phyloP scores from a whole-genome alignment of 169 alveolate species.

The Plasmodium yoelii region DNA sequence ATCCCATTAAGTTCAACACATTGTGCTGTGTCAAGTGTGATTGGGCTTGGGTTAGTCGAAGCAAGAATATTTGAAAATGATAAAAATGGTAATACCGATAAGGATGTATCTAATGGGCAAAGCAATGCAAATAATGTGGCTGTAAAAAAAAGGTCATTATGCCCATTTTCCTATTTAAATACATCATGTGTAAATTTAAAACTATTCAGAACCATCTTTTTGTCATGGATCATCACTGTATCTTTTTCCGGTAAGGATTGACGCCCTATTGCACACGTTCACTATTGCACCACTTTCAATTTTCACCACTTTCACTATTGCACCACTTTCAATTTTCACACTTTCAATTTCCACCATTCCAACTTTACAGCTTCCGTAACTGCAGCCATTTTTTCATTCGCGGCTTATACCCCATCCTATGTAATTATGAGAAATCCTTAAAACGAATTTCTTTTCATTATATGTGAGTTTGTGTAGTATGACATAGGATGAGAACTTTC shows the following conservation, averaged over 20 bases:
- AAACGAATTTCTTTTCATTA: not conserved
- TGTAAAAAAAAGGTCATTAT: not conserved
- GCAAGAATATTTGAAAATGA: conserved; percentile 32
- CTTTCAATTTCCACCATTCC: too few species aligned
- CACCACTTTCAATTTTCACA: too few species aligned
- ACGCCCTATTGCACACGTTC: too few species aligned
- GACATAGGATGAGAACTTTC: too few species aligned
- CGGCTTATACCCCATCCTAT: conserved; percentile 75
- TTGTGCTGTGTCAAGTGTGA: conserved; percentile 88
- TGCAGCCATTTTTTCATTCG: conserved; percentile 71
- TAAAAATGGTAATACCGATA: not conserved
- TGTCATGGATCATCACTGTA: conserved; percentile 76
- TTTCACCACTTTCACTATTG: too few species aligned
- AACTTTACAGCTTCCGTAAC: conserved; percentile 45
- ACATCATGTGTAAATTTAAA: conserved; percentile 70
- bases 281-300: too few species aligned
- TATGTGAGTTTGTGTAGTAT: not conserved
- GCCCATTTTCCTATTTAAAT: conserved; percentile 34
- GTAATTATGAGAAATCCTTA: conserved; percentile 3
- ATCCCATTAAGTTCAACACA: conserved; percentile 91
- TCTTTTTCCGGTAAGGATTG: conserved; percentile 54
- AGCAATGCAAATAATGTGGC: conserved; percentile 1
- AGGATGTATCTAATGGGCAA: conserved; percentile 1
- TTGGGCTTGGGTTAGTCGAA: conserved; percentile 89
- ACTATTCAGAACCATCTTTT: conserved; percentile 64